phyloP scores from a whole-genome alignment of 345 rosid genomes.

The Fremontodendron californicum region DNA sequence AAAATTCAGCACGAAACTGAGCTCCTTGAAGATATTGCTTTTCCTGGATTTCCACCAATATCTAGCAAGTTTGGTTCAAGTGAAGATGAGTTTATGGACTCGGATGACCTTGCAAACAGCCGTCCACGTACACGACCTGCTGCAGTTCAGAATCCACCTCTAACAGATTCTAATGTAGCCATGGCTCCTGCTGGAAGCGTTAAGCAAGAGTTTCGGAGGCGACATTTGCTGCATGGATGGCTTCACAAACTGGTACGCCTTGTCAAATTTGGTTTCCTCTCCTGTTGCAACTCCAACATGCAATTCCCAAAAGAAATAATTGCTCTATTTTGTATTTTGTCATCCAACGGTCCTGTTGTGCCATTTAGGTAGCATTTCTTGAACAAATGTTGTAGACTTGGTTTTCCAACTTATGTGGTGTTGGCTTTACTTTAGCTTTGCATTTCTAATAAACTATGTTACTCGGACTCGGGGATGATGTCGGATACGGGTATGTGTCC shows the following conservation, averaged over 20 bases:
- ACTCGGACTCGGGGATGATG: no score
- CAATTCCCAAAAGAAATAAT: neutral
- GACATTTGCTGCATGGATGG: constrained; percentile 62
- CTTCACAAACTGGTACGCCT: constrained; percentile 70
- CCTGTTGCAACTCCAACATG: neutral
- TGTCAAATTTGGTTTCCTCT: neutral
- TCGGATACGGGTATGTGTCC: no score
- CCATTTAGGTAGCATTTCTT: neutral
- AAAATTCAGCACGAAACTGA: constrained; percentile 76
- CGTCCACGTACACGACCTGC: constrained; percentile 50
- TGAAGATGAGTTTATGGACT: constrained; percentile 83
- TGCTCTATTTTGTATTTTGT: neutral
- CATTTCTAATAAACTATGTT: no score
- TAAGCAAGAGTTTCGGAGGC: constrained; percentile 74
- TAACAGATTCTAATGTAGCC: constrained; percentile 40
- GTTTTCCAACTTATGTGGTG: neutral
- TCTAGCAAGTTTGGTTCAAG: constrained; percentile 75
- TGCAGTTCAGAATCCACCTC: constrained; percentile 41
- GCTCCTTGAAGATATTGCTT: constrained; percentile 66
- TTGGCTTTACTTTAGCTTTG: neutral
- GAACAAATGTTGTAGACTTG: neutral
- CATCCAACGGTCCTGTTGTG: neutral
- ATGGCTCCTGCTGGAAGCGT: constrained; percentile 44
- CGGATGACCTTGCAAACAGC: constrained; percentile 68
- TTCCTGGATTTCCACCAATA: constrained; percentile 60